Percentiles rank a stretch among this genome's conserved stretches.
Evolutionary conservation across 768 basidiomycete species (phyloP).

Genomic region (Russula virescens): DNA sequence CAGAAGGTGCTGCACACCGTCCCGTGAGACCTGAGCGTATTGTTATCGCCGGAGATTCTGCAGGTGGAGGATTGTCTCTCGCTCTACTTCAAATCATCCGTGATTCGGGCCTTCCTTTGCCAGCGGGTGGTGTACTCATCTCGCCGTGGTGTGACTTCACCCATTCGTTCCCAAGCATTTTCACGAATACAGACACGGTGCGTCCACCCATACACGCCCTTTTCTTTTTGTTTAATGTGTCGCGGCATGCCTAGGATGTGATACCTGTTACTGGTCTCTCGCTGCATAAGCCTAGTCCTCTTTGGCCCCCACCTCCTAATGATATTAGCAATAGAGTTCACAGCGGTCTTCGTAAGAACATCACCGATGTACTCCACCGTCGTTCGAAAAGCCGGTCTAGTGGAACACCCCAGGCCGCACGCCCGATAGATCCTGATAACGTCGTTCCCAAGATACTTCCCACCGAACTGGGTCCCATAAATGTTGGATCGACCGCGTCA

Average conservation of each 20-base stretch:
- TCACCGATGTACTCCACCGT: conserved; percentile 49
- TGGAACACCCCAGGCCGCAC: not conserved
- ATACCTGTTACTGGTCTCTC: conserved; percentile 72
- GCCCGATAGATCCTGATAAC: not conserved
- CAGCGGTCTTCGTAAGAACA: conserved; percentile 51
- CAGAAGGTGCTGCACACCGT: conserved; percentile 65
- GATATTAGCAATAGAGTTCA: conserved; percentile 55
- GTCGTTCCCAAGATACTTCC: conserved; percentile 24
- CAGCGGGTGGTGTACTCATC: conserved; percentile 84
- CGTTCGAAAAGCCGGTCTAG: conserved; percentile 22
- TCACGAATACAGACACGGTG: conserved; percentile 80
- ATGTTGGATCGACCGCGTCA: conserved; percentile 45
- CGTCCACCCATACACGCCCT: conserved; percentile 22
- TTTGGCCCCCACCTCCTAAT: conserved; percentile 73
- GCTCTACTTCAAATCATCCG: conserved; percentile 84
- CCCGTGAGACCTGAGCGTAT: conserved; percentile 80
- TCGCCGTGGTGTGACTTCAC: conserved; percentile 95
- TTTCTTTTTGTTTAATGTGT: not conserved
- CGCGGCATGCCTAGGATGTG: conserved; percentile 51
- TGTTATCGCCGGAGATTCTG: conserved; percentile 86
- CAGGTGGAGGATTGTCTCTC: conserved; percentile 83
- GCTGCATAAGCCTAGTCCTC: conserved; percentile 68
- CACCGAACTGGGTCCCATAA: conserved; percentile 35
- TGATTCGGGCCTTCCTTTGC: conserved; percentile 72
- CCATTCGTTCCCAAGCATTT: conserved; percentile 88